Base-by-base conservation (phyloP, 73 alveolate species). In the Paraurostyla sp. region DNA sequence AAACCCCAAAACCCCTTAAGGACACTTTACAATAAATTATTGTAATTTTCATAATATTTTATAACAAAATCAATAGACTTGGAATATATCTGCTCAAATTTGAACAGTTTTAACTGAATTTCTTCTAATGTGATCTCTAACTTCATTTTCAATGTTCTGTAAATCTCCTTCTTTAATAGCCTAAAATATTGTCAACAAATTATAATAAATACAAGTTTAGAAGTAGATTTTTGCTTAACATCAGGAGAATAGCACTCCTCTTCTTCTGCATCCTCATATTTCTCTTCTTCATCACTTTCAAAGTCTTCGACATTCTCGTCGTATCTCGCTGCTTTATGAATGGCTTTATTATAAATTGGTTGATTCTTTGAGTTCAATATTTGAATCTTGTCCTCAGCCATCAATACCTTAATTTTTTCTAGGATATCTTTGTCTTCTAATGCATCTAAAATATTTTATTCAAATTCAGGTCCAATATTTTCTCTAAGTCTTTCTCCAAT, bases 211-310 rank as follows among this genome's bases (percentile, higher is more conserved):
- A 52, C 69, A 45, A 60, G 32, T 30, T 33, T 60, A 30, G 78
- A 45, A 32, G 22, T 60, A 11, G n/a, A n/a, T n/a, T 23, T 23
- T 7, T 33, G 13, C 50, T 60, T 60, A 29, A 60, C 22, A 60
- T 60, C 78, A 16, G 78, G 78, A 20, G 78, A 60, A 7, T 11
- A 6, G 32, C 78, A 22, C 6, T 54, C 78, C 45, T 60, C 78
- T 11, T 60, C 9, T 7, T 60, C 45, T 7, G 40, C 2, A 2
- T 27, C 62, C 32, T 43, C 68, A 22, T 69, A 18, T 11, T 32
- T 29, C 16, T 3, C 25, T 25, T 69, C 84, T 3, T 69, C 84
- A 40, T 69, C 84, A 32, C 62, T 69, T 7, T 69, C 58, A 69
- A 41, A 7, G 16, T 69, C 18, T 15, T 46, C 57, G 18, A 13